Evolutionary conservation across 345 rosid species (phyloP).

Genomic region (Pseudoturritis turrita): DNA sequence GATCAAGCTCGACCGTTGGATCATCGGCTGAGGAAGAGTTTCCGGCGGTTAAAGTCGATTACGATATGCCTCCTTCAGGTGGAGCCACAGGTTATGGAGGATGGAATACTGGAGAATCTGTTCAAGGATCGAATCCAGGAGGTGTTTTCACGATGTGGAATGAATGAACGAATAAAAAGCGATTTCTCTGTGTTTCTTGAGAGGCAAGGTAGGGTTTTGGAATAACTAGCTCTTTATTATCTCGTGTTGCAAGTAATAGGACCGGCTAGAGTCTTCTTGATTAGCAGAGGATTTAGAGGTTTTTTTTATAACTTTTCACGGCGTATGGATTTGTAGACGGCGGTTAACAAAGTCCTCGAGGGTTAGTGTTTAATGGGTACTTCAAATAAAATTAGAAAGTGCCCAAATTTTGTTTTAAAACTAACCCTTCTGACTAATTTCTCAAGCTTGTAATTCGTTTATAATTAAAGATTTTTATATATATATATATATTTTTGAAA

Average conservation of each 20-base stretch:
- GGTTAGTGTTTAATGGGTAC: slow-evolving; percentile 33
- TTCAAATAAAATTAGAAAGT: neutral
- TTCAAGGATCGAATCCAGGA: slow-evolving; percentile 68
- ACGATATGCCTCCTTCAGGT: slow-evolving; percentile 57
- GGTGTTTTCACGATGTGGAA: slow-evolving; percentile 90
- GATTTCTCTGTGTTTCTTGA: neutral
- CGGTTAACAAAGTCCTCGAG: slow-evolving; percentile 20
- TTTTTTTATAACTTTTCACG: neutral
- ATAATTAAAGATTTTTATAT: neutral
- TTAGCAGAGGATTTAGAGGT: slow-evolving; percentile 20
- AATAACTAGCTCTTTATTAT: neutral
- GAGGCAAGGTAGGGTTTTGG: slow-evolving; percentile 14
- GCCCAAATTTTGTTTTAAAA: slow-evolving; percentile 31
- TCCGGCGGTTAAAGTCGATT: slow-evolving; percentile 74
- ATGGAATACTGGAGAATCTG: slow-evolving; percentile 71
- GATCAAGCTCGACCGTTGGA: slow-evolving; percentile 42
- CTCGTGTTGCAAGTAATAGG: slow-evolving; percentile 10
- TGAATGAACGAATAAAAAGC: slow-evolving; percentile 43
- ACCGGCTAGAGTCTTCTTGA: slow-evolving; percentile 11
- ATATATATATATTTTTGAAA: too few species aligned
- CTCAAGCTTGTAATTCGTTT: slow-evolving; percentile 18
- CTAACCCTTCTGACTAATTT: slow-evolving; percentile 31
- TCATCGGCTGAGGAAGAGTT: slow-evolving; percentile 53
- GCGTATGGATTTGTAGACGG: slow-evolving; percentile 27
- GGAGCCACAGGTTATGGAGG: slow-evolving; percentile 49